Evolutionary conservation across 1,139 yeast species (phyloP).

Genomic region (Pichia sp.): DNA sequence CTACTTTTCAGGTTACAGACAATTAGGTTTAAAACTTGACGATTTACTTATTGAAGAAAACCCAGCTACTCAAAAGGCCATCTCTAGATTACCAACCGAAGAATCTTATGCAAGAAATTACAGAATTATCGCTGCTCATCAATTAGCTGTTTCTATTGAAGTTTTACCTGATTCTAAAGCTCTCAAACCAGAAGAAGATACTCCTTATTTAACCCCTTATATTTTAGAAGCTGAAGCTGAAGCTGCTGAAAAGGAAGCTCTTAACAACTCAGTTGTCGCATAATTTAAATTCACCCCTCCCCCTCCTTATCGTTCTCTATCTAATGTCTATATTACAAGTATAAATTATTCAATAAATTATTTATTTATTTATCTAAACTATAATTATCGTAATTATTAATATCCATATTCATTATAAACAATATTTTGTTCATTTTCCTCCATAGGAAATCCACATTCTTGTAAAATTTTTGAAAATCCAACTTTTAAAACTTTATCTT

Average conservation of each 20-base stretch:
- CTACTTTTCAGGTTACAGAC: constrained; percentile 82
- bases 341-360: neutral
- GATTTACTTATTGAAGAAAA: constrained; percentile 85
- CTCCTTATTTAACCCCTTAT: constrained; percentile 80
- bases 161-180: constrained; percentile 77
- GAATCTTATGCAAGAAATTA: constrained; percentile 86
- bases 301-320: no score
- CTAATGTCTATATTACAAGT: no score
- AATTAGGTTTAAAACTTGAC: constrained; percentile 82
- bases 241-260: constrained; percentile 77
- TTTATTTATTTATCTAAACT: no score
- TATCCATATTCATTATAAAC: constrained; percentile 43
- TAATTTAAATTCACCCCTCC: no score
- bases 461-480: constrained; percentile 46
- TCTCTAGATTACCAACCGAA: constrained; percentile 76
- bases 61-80: constrained; percentile 80
- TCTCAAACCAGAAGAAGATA: constrained; percentile 76
- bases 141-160: constrained; percentile 77
- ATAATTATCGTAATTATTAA: constrained; percentile 15
- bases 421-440: constrained; percentile 37
- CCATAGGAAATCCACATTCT: constrained; percentile 58
- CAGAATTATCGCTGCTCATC: constrained; percentile 90
- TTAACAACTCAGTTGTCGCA: constrained; percentile 63
- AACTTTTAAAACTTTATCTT: constrained; percentile 35
- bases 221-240: constrained; percentile 93